Evolutionary conservation across 495 filamentous ascomycete species (phyloP).

Genomic region (Darksidea phi): DNA sequence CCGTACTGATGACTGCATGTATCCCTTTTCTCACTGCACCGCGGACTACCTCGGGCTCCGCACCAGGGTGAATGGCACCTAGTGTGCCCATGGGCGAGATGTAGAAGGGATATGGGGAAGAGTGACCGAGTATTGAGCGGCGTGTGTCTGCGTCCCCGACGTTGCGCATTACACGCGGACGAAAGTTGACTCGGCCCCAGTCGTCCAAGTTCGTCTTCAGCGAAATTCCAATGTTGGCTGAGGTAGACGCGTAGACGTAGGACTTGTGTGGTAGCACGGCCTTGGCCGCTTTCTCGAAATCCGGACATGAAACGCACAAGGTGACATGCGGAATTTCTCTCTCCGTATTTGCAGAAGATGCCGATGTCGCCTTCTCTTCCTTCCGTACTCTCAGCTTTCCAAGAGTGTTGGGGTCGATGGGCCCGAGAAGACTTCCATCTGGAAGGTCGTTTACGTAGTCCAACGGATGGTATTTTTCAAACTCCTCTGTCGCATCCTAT

Average conservation of each 20-base stretch:
- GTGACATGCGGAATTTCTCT: slow-evolving; percentile 23
- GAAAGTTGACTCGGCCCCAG: slow-evolving; percentile 31
- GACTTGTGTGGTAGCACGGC: slow-evolving; percentile 17
- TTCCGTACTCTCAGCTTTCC: slow-evolving; percentile 15
- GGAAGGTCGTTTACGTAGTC: slow-evolving; percentile 30
- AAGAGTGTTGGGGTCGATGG: slow-evolving; percentile 26
- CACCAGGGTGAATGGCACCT: slow-evolving; percentile 25
- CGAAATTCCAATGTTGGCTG: slow-evolving; percentile 28
- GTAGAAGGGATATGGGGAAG: slow-evolving; percentile 29
- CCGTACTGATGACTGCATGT: slow-evolving; percentile 26
- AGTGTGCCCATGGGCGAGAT: slow-evolving; percentile 35
- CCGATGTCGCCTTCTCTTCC: neutral
- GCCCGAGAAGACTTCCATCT: slow-evolving; percentile 8
- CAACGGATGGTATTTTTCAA: slow-evolving; percentile 31
- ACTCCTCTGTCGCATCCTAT: slow-evolving; percentile 29
- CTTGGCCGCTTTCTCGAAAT: slow-evolving; percentile 30
- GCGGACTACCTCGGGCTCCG: slow-evolving; percentile 25
- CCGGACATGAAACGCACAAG: slow-evolving; percentile 21
- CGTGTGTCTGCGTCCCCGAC: slow-evolving; percentile 24
- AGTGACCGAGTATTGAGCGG: slow-evolving; percentile 24
- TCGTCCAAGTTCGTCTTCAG: slow-evolving; percentile 20
- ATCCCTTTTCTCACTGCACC: slow-evolving; percentile 24
- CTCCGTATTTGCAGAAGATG: neutral
- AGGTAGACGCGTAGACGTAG: slow-evolving; percentile 31
- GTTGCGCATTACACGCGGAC: slow-evolving; percentile 31